These are phyloP conservation scores for Capsicum rhomboideum DNA, from an alignment of 257 asterid genomes.

Conservation along the genomic window DNA sequence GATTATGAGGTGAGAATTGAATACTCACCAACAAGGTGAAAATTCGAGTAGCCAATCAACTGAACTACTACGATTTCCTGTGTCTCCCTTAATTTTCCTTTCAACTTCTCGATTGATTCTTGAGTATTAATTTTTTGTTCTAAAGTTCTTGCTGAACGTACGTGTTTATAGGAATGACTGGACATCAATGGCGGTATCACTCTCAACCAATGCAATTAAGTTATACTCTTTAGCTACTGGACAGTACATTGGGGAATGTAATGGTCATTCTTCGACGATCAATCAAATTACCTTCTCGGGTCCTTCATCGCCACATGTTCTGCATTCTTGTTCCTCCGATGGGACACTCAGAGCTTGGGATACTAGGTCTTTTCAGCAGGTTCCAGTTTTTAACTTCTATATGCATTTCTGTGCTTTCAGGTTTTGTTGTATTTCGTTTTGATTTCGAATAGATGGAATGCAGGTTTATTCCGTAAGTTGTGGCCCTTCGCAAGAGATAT, in stretches of 20 bases:
- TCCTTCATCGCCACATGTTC: conserved; percentile 50
- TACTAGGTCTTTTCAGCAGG: conserved; percentile 81
- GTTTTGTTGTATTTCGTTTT: neutral
- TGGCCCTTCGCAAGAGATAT: conserved; percentile 65
- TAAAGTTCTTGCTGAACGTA: neutral
- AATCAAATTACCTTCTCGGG: conserved; percentile 65
- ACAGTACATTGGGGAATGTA: conserved; percentile 76
- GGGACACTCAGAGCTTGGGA: conserved; percentile 93
- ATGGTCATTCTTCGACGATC: conserved; percentile 62
- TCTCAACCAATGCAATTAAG: conserved; percentile 79
- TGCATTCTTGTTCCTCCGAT: conserved; percentile 85
- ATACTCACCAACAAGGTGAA: too few species aligned
- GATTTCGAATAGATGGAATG: conserved; percentile 7
- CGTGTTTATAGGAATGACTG: conserved; percentile 53
- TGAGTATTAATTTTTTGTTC: neutral
- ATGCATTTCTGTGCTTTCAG: neutral
- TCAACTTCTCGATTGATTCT: neutral
- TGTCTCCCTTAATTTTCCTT: neutral
- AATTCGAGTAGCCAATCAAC: too few species aligned
- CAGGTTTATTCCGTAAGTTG: conserved; percentile 64
- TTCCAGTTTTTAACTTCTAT: neutral
- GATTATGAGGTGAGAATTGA: too few species aligned
- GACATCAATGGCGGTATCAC: conserved; percentile 91
- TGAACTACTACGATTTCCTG: too few species aligned
- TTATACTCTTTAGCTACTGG: conserved; percentile 81